A percentile compares a stretch with the other conserved stretches of the same genome.
Conservation (phyloP, 1,139 yeast genomes). For the Yamadazyma diddensiae region DNA sequence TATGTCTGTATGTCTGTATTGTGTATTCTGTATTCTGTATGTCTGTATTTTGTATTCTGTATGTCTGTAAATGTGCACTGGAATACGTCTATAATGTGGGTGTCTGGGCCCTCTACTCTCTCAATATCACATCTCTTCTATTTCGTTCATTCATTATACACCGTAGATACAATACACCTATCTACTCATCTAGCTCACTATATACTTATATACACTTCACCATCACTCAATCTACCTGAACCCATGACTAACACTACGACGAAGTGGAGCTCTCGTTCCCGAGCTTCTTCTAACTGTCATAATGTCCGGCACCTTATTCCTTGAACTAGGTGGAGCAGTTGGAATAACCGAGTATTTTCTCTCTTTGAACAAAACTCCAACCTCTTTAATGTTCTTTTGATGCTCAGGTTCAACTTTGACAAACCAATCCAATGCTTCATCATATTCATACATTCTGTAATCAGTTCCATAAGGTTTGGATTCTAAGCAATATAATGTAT, state of each 20-base stretch:
- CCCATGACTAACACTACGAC: constrained; percentile 16
- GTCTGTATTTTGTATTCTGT: too few species aligned
- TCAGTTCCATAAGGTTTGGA: constrained; percentile 95
- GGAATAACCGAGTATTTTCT: constrained; percentile 72
- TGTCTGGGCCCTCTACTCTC: too few species aligned
- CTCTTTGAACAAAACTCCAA: constrained; percentile 63
- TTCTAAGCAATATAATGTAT: constrained; percentile 84
- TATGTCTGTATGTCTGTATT: too few species aligned
- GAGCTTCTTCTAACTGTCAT: constrained; percentile 7
- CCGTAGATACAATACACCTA: too few species aligned
- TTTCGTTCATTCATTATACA: not conserved
- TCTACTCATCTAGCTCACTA: too few species aligned
- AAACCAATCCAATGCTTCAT: constrained; percentile 77
- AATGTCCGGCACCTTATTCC: constrained; percentile 8
- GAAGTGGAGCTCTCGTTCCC: constrained; percentile 3
- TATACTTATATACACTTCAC: too few species aligned
- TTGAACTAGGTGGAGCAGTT: constrained; percentile 57
- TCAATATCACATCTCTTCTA: too few species aligned
- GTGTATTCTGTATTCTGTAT: too few species aligned
- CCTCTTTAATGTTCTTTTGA: constrained; percentile 58
- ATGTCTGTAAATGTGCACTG: too few species aligned
- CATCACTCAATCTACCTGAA: too few species aligned
- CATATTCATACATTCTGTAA: constrained; percentile 84
- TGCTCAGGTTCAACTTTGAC: constrained; percentile 67
- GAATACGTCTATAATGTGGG: too few species aligned